Conservation (phyloP, 2,329 filamentous ascomycete genomes). For the Aspergillus neoniger region DNA sequence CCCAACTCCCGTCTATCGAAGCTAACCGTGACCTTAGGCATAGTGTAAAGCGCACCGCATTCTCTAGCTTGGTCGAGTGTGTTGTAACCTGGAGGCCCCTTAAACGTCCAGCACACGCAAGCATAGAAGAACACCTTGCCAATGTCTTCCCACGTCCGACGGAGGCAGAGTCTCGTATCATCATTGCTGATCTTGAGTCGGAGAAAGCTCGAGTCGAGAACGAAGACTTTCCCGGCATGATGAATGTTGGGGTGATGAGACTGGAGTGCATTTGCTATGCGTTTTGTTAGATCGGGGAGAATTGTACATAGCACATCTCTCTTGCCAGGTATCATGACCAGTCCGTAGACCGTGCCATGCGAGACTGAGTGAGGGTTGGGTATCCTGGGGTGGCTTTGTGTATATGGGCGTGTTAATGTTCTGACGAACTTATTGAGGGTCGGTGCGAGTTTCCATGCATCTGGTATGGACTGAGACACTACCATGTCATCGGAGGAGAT, state of each 20-base stretch:
- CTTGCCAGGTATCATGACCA: background rate
- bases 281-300: slow-evolving; percentile 26
- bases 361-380: background rate
- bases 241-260: background rate
- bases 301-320: slow-evolving; percentile 28
- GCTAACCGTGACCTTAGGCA: slow-evolving; percentile 21
- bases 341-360: background rate
- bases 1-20: slow-evolving; percentile 32
- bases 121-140: slow-evolving; percentile 35
- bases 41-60: background rate
- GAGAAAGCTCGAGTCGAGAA: slow-evolving; percentile 34
- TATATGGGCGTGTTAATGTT: background rate
- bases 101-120: slow-evolving; percentile 32
- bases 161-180: slow-evolving; percentile 26
- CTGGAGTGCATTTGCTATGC: slow-evolving; percentile 16
- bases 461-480: background rate
- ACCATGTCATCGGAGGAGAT: background rate
- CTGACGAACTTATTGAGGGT: slow-evolving; percentile 6
- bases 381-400: background rate
- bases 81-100: background rate
- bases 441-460: background rate
- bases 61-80: background rate
- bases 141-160: slow-evolving; percentile 31
- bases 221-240: slow-evolving; percentile 33
- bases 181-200: slow-evolving; percentile 15